phyloP scores from a whole-genome alignment of 495 filamentous ascomycete genomes.

The Recurvomyces mirabilis region DNA sequence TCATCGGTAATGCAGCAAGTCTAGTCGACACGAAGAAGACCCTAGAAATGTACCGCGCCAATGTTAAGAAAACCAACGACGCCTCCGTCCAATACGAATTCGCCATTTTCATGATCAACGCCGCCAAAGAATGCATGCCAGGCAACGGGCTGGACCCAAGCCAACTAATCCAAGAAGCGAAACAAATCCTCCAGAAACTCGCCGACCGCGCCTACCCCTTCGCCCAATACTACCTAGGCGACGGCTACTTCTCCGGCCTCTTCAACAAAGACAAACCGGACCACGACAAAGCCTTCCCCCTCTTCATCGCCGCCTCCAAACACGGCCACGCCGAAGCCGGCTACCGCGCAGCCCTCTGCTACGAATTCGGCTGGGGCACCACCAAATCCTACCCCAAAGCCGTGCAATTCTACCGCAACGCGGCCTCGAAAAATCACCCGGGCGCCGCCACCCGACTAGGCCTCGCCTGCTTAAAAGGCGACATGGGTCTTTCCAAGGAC shows the following conservation, averaged over 20 bases:
- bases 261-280: conserved; percentile 90
- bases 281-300: conserved; percentile 75
- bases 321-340: conserved; percentile 95
- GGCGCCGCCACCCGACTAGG: conserved; percentile 89
- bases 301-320: conserved; percentile 89
- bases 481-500: conserved; percentile 62
- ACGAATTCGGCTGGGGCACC: conserved; percentile 96
- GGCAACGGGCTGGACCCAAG: conserved; percentile 38
- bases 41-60: conserved; percentile 91
- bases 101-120: conserved; percentile 81
- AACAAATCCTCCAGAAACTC: conserved; percentile 74
- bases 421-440: conserved; percentile 87
- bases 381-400: conserved; percentile 80
- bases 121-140: conserved; percentile 55
- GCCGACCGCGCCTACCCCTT: conserved; percentile 83
- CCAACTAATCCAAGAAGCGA: conserved; percentile 76
- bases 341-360: conserved; percentile 87
- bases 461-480: conserved; percentile 75
- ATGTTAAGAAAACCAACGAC: conserved; percentile 93
- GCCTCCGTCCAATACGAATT: conserved; percentile 85
- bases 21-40: conserved; percentile 82
- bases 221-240: conserved; percentile 93
- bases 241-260: conserved; percentile 86
- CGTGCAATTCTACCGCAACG: conserved; percentile 80
- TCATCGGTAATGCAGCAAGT: conserved; percentile 80